These are phyloP conservation scores for Sonneratia caseolaris DNA, from an alignment of 345 rosid species.

Conservation along the genomic window DNA sequence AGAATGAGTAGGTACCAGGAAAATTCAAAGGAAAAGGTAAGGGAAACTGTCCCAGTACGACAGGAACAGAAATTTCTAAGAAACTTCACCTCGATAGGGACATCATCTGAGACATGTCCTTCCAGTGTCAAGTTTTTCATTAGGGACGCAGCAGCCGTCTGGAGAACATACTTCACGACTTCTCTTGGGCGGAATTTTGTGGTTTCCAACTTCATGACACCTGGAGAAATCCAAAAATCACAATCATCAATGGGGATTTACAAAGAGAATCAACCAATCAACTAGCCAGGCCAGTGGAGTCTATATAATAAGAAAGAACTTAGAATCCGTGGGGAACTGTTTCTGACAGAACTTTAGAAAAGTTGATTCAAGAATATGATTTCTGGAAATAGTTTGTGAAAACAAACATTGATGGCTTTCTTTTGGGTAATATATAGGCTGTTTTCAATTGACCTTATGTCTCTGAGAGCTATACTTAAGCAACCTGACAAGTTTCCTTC, in stretches of 20 bases:
- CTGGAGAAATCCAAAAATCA: slow-evolving; percentile 14
- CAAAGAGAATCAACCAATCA: background rate
- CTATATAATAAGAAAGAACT: background rate
- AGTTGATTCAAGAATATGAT: background rate
- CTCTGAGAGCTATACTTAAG: background rate
- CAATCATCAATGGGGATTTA: background rate
- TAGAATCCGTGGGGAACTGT: background rate
- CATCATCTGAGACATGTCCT: slow-evolving; percentile 77
- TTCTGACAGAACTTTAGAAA: background rate
- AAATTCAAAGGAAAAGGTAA: slow-evolving; percentile 1
- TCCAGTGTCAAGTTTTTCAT: slow-evolving; percentile 69
- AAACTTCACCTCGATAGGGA: slow-evolving; percentile 56
- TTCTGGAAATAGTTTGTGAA: background rate
- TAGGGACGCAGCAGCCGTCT: slow-evolving; percentile 90
- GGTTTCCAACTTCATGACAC: slow-evolving; percentile 94
- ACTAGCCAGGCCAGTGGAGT: background rate
- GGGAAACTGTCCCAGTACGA: background rate
- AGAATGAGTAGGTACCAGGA: background rate
- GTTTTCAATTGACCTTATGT: background rate
- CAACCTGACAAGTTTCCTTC: background rate
- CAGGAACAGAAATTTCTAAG: background rate
- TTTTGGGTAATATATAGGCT: background rate
- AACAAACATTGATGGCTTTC: background rate
- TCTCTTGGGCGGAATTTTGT: slow-evolving; percentile 87
- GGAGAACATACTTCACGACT: slow-evolving; percentile 88